Evolutionary conservation across 208 protist genomes (phyloP).

Genomic region (Leishmania martiniquensis): DNA sequence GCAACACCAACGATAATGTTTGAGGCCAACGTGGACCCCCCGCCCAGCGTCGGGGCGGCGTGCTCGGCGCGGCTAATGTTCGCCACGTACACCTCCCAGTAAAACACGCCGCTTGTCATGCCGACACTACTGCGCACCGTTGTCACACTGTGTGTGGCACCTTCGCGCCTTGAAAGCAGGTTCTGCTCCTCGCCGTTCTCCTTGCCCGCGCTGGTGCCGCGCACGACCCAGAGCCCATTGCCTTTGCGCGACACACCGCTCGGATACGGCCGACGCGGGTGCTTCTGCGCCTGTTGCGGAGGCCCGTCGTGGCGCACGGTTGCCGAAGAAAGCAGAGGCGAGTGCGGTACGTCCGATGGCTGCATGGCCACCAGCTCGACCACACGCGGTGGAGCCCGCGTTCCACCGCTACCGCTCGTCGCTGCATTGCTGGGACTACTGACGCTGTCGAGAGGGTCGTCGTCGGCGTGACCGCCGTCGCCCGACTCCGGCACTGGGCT

Average conservation of each 20-base stretch:
- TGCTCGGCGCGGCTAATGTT: slow-evolving; percentile 40
- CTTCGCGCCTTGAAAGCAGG: slow-evolving; percentile 21
- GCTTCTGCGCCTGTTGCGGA: neutral
- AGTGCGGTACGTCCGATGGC: neutral
- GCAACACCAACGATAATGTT: slow-evolving; percentile 63
- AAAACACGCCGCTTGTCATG: slow-evolving; percentile 76
- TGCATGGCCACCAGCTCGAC: slow-evolving; percentile 17
- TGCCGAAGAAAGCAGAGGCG: neutral
- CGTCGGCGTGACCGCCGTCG: neutral
- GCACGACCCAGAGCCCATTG: slow-evolving; percentile 36
- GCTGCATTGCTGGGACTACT: neutral
- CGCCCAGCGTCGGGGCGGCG: neutral
- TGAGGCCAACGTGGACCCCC: slow-evolving; percentile 12
- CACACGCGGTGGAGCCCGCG: neutral
- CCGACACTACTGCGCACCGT: slow-evolving; percentile 74
- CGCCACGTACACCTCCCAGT: slow-evolving; percentile 87
- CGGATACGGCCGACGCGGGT: neutral
- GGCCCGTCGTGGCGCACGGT: neutral
- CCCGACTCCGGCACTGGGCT: neutral
- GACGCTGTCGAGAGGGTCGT: neutral
- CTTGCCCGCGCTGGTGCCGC: slow-evolving; percentile 20
- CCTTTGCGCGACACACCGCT: slow-evolving; percentile 26
- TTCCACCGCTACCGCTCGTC: neutral
- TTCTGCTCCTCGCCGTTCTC: slow-evolving; percentile 4
- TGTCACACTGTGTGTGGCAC: slow-evolving; percentile 33